A percentile compares a stretch with the other conserved stretches of the same genome.
Evolutionary conservation across 805 yeast species (phyloP).

Genomic region (Candida silvatica): DNA sequence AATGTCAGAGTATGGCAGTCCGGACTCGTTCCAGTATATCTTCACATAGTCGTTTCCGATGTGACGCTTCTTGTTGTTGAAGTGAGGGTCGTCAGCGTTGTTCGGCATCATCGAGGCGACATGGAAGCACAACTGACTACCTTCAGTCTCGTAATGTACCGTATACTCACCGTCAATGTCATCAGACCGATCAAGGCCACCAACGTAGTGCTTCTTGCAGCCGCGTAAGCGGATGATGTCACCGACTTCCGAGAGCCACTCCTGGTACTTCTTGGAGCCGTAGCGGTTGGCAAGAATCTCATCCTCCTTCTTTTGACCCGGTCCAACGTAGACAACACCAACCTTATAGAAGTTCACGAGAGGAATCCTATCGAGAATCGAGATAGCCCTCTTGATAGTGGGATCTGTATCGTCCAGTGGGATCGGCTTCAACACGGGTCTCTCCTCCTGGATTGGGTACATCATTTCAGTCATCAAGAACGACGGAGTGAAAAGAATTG

Average conservation of each 20-base stretch:
- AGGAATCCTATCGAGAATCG: conserved; percentile 66
- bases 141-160: conserved; percentile 62
- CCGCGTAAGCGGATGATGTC: conserved; percentile 46
- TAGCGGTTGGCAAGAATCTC: conserved; percentile 55
- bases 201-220: conserved; percentile 50
- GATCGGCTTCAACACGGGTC: conserved; percentile 8
- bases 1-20: conserved; percentile 58
- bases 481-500: conserved; percentile 13
- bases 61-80: conserved; percentile 65
- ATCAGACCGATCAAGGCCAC: conserved; percentile 63
- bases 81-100: conserved; percentile 28
- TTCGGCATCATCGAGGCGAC: conserved; percentile 78
- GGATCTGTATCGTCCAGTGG: conserved; percentile 19
- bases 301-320: conserved; percentile 51
- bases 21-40: conserved; percentile 73
- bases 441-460: conserved; percentile 3
- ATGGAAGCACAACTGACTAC: conserved; percentile 67
- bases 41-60: conserved; percentile 82
- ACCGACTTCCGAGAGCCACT: conserved; percentile 55
- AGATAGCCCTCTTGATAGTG: conserved; percentile 41
- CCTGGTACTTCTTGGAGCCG: conserved; percentile 58
- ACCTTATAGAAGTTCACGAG: conserved; percentile 71
- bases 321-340: conserved; percentile 70
- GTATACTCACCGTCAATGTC: conserved; percentile 74
- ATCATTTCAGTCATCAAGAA: conserved; percentile 14